Evolutionary conservation across 2,329 filamentous ascomycete species (phyloP).

Genomic region (Thielaviopsis euricoi): DNA sequence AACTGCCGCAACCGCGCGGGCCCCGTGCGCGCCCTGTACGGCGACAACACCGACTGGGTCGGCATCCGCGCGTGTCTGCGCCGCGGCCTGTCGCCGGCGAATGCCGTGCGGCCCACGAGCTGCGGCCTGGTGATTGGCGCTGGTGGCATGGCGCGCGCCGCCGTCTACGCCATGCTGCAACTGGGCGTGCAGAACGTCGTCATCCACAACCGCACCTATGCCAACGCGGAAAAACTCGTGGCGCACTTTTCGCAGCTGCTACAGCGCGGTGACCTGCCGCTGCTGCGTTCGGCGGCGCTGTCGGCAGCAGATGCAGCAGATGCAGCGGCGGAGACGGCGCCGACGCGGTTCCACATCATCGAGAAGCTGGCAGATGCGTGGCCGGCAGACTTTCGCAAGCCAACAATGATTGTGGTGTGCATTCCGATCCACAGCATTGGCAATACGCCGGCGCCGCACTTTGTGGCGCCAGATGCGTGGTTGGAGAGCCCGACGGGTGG

Average conservation of each 20-base stretch:
- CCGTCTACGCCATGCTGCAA: slow-evolving; percentile 63
- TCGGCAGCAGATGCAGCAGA: neutral
- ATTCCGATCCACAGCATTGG: slow-evolving; percentile 56
- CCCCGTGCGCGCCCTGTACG: slow-evolving; percentile 52
- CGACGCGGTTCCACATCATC: slow-evolving; percentile 40
- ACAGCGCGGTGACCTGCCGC: slow-evolving; percentile 24
- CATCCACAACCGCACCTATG: slow-evolving; percentile 53
- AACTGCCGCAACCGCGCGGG: slow-evolving; percentile 40
- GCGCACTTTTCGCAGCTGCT: slow-evolving; percentile 49
- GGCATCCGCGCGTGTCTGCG: slow-evolving; percentile 59
- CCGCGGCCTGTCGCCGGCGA: slow-evolving; percentile 55
- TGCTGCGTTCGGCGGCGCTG: slow-evolving; percentile 22
- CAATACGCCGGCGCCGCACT: slow-evolving; percentile 47
- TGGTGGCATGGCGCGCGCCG: slow-evolving; percentile 62
- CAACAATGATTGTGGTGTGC: slow-evolving; percentile 61
- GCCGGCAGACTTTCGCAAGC: slow-evolving; percentile 44
- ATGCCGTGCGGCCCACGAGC: slow-evolving; percentile 39
- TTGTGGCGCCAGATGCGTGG: slow-evolving; percentile 54
- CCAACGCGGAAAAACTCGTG: slow-evolving; percentile 51
- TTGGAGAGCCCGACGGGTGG: slow-evolving; percentile 57
- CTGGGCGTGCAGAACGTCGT: slow-evolving; percentile 62
- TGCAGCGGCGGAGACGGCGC: slow-evolving; percentile 3
- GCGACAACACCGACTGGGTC: slow-evolving; percentile 72
- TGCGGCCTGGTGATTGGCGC: slow-evolving; percentile 46
- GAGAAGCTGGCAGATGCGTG: slow-evolving; percentile 41